These are phyloP conservation scores for Pelargonium australe DNA, from an alignment of 441 rosid species.

Conservation along the genomic window DNA sequence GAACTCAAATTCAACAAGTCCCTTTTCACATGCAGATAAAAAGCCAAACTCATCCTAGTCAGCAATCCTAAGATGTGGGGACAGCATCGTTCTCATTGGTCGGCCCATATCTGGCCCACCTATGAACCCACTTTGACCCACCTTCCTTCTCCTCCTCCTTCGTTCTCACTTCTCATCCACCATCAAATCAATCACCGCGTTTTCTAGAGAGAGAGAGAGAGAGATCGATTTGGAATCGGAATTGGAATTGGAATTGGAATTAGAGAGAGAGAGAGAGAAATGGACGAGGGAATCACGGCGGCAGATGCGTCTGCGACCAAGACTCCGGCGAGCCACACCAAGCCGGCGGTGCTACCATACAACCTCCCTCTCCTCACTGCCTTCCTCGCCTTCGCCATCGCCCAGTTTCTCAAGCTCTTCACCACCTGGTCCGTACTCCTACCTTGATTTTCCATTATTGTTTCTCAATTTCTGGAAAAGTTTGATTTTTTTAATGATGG, in stretches of 20 bases:
- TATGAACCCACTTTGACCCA: background rate
- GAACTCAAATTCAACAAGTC: no score
- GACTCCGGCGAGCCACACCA: constrained; percentile 26
- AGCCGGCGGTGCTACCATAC: constrained; percentile 38
- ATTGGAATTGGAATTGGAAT: no score
- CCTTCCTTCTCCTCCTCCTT: background rate
- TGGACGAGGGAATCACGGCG: constrained; percentile 68
- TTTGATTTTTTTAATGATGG: background rate
- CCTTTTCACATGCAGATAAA: no score
- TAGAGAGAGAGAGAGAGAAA: constrained; percentile 10
- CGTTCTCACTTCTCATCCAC: background rate
- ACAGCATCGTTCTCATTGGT: background rate
- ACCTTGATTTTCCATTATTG: background rate
- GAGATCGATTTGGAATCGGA: constrained; percentile 30
- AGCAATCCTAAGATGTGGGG: background rate
- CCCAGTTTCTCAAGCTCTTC: constrained; percentile 93
- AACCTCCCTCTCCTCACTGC: constrained; percentile 86
- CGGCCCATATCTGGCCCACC: background rate
- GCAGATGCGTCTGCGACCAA: constrained; percentile 38
- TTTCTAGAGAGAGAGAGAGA: background rate
- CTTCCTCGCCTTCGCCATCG: constrained; percentile 79
- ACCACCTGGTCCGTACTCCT: constrained; percentile 61
- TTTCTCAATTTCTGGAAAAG: constrained; percentile 3
- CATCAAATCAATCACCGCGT: background rate
- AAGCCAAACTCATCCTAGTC: no score